Evolutionary conservation across 2,329 filamentous ascomycete species (phyloP), one percentile per base, ranked within the genome.

Genomic region (Torrubiellomyces zombiae): DNA sequence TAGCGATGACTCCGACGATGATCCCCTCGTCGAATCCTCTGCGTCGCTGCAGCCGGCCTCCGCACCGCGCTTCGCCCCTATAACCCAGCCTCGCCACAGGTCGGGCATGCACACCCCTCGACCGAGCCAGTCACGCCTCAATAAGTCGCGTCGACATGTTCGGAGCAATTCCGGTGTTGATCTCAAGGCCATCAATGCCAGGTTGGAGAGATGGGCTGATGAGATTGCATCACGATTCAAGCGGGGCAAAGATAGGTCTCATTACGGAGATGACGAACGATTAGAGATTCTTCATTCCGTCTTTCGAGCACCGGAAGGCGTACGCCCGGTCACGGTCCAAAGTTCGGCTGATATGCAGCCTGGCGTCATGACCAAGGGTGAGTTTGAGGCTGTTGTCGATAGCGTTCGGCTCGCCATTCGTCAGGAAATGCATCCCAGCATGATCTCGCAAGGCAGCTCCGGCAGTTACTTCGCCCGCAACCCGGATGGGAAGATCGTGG

Each of bases 211-310:
- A 46, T 98, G 89, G 89, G 89, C 89, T 10, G 89, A 95, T 40
- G 89, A 98, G 55, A 95, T 98, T 43, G 85, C 89, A 16, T 79
- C 82, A 38, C 89, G 91, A 41, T 95, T 98, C 65, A 95, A 93
- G 58, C 80, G 85, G 35, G 63, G 67, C 38, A 75, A 74, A 40
- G 71, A 76, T 27, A 81, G 74, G 46, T 78, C 75, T 24, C 75
- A 71, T 41, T 55, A 48, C 7, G 60, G 73, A 21, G 80, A 91
- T 37, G 81, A 91, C 38, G 81, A 92, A 48, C 75, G 75, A 27
- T 60, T 94, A 17, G 89, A 98, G 56, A 98, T 98, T 31, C 85
- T 95, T 41, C 82, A 95, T 51, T 92, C 85, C 0, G 89, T 98
- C 21, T 98, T 98, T 45, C 85, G 94, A 41, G 65, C 89, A 2